These are phyloP conservation scores for Penicillium glabrum DNA, from an alignment of 2,329 filamentous ascomycete genomes.

Conservation along the genomic window DNA sequence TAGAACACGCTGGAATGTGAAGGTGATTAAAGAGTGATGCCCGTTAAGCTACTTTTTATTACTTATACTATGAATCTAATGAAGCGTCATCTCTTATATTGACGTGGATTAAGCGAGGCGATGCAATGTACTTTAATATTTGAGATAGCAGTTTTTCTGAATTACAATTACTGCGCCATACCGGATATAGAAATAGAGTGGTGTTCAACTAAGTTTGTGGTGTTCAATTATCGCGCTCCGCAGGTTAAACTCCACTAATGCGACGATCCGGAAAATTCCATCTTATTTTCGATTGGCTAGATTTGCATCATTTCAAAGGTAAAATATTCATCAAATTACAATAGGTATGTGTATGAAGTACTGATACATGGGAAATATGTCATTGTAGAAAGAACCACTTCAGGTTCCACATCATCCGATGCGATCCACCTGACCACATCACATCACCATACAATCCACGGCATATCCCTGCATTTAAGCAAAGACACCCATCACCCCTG, in stretches of 20 bases:
- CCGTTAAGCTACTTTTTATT: too few relatives aligned
- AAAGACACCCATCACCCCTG: constrained; percentile 28
- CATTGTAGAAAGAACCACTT: background rate
- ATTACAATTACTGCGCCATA: too few relatives aligned
- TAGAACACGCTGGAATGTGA: too few relatives aligned
- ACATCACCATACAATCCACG: background rate
- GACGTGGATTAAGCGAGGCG: too few relatives aligned
- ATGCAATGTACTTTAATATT: too few relatives aligned
- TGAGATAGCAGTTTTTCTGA: too few relatives aligned
- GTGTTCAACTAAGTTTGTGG: too few relatives aligned
- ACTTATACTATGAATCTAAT: too few relatives aligned
- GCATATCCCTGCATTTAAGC: constrained; percentile 19
- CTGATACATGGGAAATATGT: background rate
- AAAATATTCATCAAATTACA: background rate
- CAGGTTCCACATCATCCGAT: background rate
- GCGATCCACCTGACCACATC: background rate
- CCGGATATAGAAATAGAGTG: too few relatives aligned
- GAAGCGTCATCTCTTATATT: too few relatives aligned
- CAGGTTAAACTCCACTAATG: background rate
- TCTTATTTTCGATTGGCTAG: background rate
- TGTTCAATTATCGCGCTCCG: background rate
- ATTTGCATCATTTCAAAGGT: background rate
- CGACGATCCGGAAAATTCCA: constrained; percentile 2
- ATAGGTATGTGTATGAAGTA: background rate
- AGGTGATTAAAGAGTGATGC: too few relatives aligned